Percentiles rank a stretch among this genome's conserved stretches.
Evolutionary conservation across 2,329 filamentous ascomycete species (phyloP).

Genomic region (Lasiodiplodia sp.): DNA sequence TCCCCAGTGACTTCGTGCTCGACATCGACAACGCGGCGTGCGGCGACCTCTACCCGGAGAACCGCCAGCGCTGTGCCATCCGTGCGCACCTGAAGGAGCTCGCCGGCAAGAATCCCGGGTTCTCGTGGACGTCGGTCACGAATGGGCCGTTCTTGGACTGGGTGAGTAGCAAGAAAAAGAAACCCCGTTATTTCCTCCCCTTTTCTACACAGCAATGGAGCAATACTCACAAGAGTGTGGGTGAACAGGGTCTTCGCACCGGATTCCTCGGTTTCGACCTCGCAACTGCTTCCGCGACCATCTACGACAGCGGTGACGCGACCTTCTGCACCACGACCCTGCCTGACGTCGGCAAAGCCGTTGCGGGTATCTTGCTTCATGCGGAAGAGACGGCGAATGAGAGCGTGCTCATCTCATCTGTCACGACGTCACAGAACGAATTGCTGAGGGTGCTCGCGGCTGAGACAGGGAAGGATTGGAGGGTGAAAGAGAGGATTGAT

Average conservation of each 20-base stretch:
- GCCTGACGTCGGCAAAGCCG: constrained; percentile 58
- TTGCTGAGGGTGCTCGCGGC: constrained; percentile 62
- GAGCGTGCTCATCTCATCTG: constrained; percentile 65
- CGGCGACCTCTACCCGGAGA: background rate
- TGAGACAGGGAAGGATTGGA: constrained; percentile 60
- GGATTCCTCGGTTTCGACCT: background rate
- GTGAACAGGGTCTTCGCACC: constrained; percentile 31
- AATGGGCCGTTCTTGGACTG: constrained; percentile 69
- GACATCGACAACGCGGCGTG: constrained; percentile 58
- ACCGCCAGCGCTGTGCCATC: background rate
- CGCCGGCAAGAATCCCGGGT: constrained; percentile 46
- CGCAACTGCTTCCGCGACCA: constrained; percentile 57
- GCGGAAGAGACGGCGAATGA: constrained; percentile 64
- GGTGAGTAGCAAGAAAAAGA: constrained; percentile 34
- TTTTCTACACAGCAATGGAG: too few species aligned
- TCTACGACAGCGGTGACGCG: constrained; percentile 65
- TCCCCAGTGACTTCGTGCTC: constrained; percentile 67
- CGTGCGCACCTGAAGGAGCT: background rate
- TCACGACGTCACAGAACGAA: constrained; percentile 65
- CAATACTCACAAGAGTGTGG: constrained; percentile 30
- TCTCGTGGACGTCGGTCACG: constrained; percentile 68
- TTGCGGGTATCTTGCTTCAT: constrained; percentile 59
- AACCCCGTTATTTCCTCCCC: too few species aligned
- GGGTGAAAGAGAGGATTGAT: constrained; percentile 44
- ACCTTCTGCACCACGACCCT: constrained; percentile 61